phyloP scores from a whole-genome alignment of 2,329 filamentous ascomycete species.

The Myotisia sp. region DNA sequence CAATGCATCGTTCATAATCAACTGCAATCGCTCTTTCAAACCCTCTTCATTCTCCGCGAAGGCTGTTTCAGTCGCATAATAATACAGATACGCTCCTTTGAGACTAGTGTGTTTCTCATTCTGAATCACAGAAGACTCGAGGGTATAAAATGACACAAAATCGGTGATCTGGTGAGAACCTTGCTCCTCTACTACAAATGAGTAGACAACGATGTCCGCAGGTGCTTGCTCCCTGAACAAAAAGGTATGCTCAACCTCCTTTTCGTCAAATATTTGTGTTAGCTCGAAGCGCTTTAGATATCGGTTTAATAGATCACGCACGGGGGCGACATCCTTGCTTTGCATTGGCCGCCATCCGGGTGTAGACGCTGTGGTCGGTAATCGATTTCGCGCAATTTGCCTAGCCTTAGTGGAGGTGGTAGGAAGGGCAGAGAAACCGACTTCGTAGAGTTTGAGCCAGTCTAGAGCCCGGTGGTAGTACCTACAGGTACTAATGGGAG shows the following conservation, averaged over 20 bases:
- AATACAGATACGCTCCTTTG: constrained; percentile 88
- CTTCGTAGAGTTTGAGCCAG: constrained; percentile 91
- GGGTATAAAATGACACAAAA: constrained; percentile 92
- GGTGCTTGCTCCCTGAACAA: constrained; percentile 51
- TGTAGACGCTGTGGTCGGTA: constrained; percentile 59
- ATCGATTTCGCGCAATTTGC: constrained; percentile 72
- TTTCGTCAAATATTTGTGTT: constrained; percentile 62
- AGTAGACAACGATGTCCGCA: constrained; percentile 77
- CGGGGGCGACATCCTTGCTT: constrained; percentile 59
- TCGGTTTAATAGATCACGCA: constrained; percentile 57
- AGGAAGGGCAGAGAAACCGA: constrained; percentile 84
- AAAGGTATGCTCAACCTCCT: constrained; percentile 81
- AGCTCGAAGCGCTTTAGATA: constrained; percentile 74
- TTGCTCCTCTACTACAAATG: constrained; percentile 70
- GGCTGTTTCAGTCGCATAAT: constrained; percentile 77
- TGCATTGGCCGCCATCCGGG: constrained; percentile 70
- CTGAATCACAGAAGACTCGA: constrained; percentile 84
- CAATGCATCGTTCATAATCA: constrained; percentile 68
- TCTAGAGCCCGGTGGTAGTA: constrained; percentile 92
- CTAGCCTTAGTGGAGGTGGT: constrained; percentile 67
- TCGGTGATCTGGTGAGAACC: constrained; percentile 73
- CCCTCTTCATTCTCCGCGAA: constrained; percentile 43
- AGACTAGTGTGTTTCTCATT: constrained; percentile 64
- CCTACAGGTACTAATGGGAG: constrained; percentile 78
- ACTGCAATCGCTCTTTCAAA: constrained; percentile 66